Base-by-base conservation (phyloP, 768 basidiomycete genomes). In the Amyloporia xantha region DNA sequence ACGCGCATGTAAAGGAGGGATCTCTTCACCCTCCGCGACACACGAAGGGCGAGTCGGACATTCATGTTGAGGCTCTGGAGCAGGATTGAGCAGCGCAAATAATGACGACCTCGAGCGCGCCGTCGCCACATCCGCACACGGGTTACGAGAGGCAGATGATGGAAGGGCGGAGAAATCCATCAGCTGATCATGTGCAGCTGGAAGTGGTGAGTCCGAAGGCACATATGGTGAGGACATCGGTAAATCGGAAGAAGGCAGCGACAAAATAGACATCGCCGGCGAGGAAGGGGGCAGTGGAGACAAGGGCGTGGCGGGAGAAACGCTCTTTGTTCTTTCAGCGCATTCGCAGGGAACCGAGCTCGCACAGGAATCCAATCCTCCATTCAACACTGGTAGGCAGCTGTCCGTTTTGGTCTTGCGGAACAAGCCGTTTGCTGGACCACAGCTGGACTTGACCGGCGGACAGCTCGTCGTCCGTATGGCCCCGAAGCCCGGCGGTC, bases 1-100 rank as follows among this genome's bases (percentile, higher is more conserved):
- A n/a, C n/a, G n/a, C n/a, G n/a, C n/a, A n/a, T n/a, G n/a, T n/a
- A n/a, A n/a, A n/a, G n/a, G n/a, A n/a, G n/a, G n/a, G n/a, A n/a
- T n/a, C n/a, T n/a, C n/a, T n/a, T n/a, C n/a, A n/a, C n/a, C n/a
- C n/a, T n/a, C n/a, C n/a, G n/a, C n/a, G n/a, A n/a, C n/a, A n/a
- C n/a, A n/a, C n/a, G n/a, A n/a, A n/a, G n/a, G n/a, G n/a, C n/a
- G n/a, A n/a, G n/a, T n/a, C n/a, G n/a, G n/a, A n/a, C n/a, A n/a
- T n/a, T n/a, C n/a, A n/a, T n/a, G 30, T 33, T 39, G 10, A 13
- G 49, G 49, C 23, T 54, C 55, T 15, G 50, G 44, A 5, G 35
- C 25, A 5, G 56, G 56, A 30, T 57, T 57, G 19, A 57, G 38
- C 47, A 57, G 20, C 15, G 53, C 50, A 19, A 47, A 37, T 23